Conservation (phyloP, 805 yeast species). For the Suhomyces prunicola region DNA sequence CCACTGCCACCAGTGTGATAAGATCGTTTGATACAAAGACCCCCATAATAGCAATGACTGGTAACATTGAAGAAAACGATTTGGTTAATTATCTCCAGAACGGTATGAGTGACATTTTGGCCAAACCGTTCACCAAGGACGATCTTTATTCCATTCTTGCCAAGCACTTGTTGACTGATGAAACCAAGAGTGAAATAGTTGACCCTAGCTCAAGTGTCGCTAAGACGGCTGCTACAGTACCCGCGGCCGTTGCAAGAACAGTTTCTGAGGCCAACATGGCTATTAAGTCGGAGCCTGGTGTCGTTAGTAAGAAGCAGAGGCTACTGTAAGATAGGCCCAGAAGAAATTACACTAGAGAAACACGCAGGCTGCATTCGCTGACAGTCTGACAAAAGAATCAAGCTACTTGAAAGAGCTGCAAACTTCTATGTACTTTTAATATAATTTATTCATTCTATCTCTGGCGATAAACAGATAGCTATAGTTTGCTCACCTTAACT, state of each 20-base stretch:
- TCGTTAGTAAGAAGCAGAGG: conserved; percentile 7
- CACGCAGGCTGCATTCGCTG: background rate
- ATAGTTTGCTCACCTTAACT: too few relatives aligned
- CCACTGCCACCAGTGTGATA: conserved; percentile 86
- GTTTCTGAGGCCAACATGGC: background rate
- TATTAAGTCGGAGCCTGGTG: conserved; percentile 1
- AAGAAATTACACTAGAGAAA: too few relatives aligned
- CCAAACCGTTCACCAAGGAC: conserved; percentile 89
- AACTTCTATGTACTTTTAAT: background rate
- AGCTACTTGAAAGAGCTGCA: background rate
- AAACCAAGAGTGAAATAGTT: conserved; percentile 1
- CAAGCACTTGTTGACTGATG: conserved; percentile 57
- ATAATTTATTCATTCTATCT: too few relatives aligned
- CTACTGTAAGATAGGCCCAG: background rate
- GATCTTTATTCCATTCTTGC: conserved; percentile 76
- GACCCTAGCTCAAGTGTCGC: background rate
- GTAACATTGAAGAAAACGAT: conserved; percentile 80
- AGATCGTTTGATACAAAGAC: conserved; percentile 79
- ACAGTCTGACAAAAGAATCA: background rate
- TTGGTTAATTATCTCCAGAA: conserved; percentile 75
- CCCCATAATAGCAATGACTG: conserved; percentile 94
- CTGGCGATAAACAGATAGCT: too few relatives aligned
- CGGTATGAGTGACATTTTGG: conserved; percentile 90
- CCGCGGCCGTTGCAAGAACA: background rate
- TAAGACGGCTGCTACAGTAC: background rate